Evolutionary conservation across 2,329 filamentous ascomycete genomes (phyloP).

Genomic region (Penicillium sp.): DNA sequence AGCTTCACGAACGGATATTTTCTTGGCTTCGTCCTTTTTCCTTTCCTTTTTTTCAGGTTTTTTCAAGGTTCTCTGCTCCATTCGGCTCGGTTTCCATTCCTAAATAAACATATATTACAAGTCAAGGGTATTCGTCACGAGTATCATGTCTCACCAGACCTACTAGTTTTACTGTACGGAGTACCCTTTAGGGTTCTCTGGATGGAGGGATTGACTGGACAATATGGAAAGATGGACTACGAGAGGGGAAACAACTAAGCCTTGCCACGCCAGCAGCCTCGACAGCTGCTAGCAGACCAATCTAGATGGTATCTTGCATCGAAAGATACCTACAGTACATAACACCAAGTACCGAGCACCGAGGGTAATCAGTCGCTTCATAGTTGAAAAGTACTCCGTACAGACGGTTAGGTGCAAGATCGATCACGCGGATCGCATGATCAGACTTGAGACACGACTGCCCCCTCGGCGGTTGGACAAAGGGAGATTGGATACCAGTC

Average conservation of each 20-base stretch:
- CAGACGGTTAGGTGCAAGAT: not conserved
- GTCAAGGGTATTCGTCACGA: not conserved
- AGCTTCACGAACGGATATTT: constrained; percentile 22
- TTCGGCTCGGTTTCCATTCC: not conserved
- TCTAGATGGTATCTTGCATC: not conserved
- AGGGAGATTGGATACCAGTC: constrained; percentile 1
- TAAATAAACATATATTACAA: not conserved
- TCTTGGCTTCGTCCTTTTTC: constrained; percentile 4
- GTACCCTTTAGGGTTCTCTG: too few relatives aligned
- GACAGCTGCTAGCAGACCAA: not conserved
- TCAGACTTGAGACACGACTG: not conserved
- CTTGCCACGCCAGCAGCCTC: not conserved
- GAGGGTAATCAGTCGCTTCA: not conserved
- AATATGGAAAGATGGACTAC: not conserved
- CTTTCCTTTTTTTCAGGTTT: not conserved
- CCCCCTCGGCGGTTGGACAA: not conserved
- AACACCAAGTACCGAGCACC: not conserved
- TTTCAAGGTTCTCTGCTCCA: constrained; percentile 13
- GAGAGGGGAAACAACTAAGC: too few relatives aligned
- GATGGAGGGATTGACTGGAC: not conserved
- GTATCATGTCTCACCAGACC: too few relatives aligned
- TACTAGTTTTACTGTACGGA: not conserved
- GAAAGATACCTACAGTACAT: too few relatives aligned
- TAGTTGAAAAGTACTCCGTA: not conserved
- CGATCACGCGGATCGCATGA: not conserved